phyloP scores from a whole-genome alignment of 257 asterid genomes.

The Solanum chaucha region DNA sequence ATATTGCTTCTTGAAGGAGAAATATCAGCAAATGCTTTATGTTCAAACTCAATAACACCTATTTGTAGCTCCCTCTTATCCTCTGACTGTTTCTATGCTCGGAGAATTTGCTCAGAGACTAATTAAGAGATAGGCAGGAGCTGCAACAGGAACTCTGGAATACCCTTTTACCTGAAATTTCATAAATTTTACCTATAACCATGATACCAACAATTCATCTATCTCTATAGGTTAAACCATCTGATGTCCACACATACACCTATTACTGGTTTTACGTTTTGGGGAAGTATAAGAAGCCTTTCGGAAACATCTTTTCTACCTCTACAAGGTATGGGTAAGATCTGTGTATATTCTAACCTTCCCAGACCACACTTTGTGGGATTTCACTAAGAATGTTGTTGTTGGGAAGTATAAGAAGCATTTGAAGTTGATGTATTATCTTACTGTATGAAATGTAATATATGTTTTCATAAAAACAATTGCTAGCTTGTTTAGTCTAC shows the following conservation, averaged over 20 bases:
- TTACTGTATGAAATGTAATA: neutral
- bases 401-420: neutral
- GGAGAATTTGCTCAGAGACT: neutral
- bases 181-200: neutral
- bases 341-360: neutral
- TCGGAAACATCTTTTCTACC: neutral
- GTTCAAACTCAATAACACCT: neutral
- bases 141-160: neutral
- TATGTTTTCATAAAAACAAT: neutral
- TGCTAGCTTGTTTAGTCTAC: neutral
- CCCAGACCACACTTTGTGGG: neutral
- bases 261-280: neutral
- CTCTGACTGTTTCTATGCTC: neutral
- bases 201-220: neutral
- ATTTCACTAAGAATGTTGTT: neutral
- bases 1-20: neutral
- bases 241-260: neutral
- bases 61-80: neutral
- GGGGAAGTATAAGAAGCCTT: neutral
- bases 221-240: neutral
- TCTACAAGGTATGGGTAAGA: neutral
- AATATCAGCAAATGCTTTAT: neutral
- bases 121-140: neutral
- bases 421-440: neutral
- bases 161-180: neutral